These are phyloP conservation scores for Berkeleyomyces basicola DNA, from an alignment of 2,329 filamentous ascomycete species.

Conservation along the genomic window DNA sequence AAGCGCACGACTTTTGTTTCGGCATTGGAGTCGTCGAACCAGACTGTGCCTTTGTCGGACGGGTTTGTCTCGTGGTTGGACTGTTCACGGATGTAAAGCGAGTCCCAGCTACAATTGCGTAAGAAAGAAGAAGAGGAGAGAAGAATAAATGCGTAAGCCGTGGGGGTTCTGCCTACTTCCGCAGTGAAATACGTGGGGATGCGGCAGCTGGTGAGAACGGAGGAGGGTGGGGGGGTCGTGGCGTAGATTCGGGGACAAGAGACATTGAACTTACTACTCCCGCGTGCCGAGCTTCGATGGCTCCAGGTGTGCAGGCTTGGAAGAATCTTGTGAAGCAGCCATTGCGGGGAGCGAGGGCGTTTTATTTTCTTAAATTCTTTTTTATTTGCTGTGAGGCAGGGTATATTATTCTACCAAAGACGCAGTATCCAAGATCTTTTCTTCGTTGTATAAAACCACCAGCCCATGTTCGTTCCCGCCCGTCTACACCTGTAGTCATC, in stretches of 20 bases:
- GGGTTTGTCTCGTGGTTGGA: slow-evolving; percentile 55
- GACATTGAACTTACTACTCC: slow-evolving; percentile 51
- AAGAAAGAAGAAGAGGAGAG: background rate
- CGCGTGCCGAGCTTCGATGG: slow-evolving; percentile 74
- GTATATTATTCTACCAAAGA: background rate
- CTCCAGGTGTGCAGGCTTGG: slow-evolving; percentile 48
- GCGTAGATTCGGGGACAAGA: slow-evolving; percentile 4
- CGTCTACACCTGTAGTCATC: too few relatives aligned
- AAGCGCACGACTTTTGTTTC: slow-evolving; percentile 63
- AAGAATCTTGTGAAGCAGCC: slow-evolving; percentile 10
- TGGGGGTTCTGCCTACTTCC: background rate
- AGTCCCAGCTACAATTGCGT: slow-evolving; percentile 47
- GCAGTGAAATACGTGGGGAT: background rate
- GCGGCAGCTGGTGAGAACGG: background rate
- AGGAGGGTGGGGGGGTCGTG: background rate
- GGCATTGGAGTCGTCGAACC: slow-evolving; percentile 89
- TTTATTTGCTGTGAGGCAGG: background rate
- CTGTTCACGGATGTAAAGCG: slow-evolving; percentile 54
- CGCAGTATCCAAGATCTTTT: background rate
- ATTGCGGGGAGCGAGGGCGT: background rate
- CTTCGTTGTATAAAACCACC: background rate
- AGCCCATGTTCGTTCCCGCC: background rate
- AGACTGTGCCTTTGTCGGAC: slow-evolving; percentile 71
- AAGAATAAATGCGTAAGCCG: background rate
- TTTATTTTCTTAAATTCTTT: background rate